Percentiles rank a stretch among this genome's conserved stretches.
phyloP scores from a whole-genome alignment of 2,329 filamentous ascomycete genomes.

The Didymella lethalis region DNA sequence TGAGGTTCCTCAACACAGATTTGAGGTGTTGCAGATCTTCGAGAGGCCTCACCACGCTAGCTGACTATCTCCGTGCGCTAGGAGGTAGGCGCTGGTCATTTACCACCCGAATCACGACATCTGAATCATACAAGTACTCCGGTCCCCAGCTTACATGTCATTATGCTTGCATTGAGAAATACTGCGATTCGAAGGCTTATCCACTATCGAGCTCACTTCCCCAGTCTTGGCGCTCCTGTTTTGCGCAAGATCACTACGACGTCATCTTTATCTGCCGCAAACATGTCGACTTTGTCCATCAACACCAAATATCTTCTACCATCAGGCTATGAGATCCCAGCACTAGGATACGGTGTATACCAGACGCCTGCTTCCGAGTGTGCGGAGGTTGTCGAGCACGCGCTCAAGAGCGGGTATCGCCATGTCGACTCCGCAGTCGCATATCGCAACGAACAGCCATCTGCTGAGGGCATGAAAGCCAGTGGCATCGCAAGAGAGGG shows the following conservation, averaged over 20 bases:
- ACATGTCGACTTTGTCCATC: conserved; percentile 57
- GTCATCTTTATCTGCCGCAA: conserved; percentile 30
- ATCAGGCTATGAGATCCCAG: conserved; percentile 68
- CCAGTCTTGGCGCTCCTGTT: background rate
- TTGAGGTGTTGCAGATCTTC: background rate
- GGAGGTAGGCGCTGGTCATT: background rate
- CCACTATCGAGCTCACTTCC: conserved; percentile 24
- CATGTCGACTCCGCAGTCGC: conserved; percentile 70
- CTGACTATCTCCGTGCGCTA: conserved; percentile 6
- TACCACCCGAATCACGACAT: background rate
- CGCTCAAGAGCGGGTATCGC: conserved; percentile 66
- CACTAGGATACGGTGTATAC: conserved; percentile 65
- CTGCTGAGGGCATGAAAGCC: conserved; percentile 68
- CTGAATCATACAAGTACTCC: conserved; percentile 3
- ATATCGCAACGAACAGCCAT: conserved; percentile 74
- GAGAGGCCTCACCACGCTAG: background rate
- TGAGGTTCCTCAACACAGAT: background rate
- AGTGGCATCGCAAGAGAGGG: conserved; percentile 65
- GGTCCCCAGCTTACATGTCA: background rate
- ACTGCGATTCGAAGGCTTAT: conserved; percentile 25
- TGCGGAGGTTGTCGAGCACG: conserved; percentile 67
- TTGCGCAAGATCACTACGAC: conserved; percentile 33
- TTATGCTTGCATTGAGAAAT: conserved; percentile 13
- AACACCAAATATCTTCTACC: conserved; percentile 61
- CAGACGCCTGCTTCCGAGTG: conserved; percentile 61